Evolutionary conservation across 2,329 filamentous ascomycete species (phyloP).

Genomic region (Curvularia spicifera): DNA sequence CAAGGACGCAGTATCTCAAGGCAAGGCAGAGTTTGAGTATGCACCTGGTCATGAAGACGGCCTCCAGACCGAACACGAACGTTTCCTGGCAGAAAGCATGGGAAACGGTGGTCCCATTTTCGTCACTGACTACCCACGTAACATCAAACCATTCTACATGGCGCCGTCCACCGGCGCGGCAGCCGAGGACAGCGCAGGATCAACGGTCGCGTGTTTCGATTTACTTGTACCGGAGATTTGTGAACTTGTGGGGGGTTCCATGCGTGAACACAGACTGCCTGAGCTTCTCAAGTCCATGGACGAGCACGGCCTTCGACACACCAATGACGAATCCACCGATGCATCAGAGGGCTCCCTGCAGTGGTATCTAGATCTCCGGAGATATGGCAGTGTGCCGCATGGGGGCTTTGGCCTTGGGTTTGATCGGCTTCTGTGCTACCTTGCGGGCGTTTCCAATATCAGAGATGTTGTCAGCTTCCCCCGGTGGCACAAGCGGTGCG

Average conservation of each 20-base stretch:
- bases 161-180: slow-evolving; percentile 51
- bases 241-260: slow-evolving; percentile 85
- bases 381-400: slow-evolving; percentile 90
- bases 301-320: slow-evolving; percentile 64
- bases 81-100: slow-evolving; percentile 75
- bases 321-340: slow-evolving; percentile 23
- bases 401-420: slow-evolving; percentile 92
- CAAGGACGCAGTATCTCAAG: slow-evolving; percentile 60
- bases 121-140: slow-evolving; percentile 88
- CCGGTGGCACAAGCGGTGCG: slow-evolving; percentile 67
- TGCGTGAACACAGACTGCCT: slow-evolving; percentile 80
- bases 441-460: slow-evolving; percentile 80
- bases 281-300: slow-evolving; percentile 74
- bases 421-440: slow-evolving; percentile 82
- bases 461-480: slow-evolving; percentile 88
- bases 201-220: slow-evolving; percentile 88
- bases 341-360: slow-evolving; percentile 57
- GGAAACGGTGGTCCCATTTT: slow-evolving; percentile 76
- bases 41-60: slow-evolving; percentile 73
- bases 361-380: slow-evolving; percentile 88
- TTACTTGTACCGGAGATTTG: slow-evolving; percentile 84
- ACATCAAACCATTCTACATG: slow-evolving; percentile 94
- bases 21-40: slow-evolving; percentile 66
- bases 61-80: slow-evolving; percentile 91
- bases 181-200: slow-evolving; percentile 17